Evolutionary conservation across 176 grass and related monocot genomes (phyloP), one percentile per base, ranked within the genome.

Genomic region (Rhynchospora pubera): DNA sequence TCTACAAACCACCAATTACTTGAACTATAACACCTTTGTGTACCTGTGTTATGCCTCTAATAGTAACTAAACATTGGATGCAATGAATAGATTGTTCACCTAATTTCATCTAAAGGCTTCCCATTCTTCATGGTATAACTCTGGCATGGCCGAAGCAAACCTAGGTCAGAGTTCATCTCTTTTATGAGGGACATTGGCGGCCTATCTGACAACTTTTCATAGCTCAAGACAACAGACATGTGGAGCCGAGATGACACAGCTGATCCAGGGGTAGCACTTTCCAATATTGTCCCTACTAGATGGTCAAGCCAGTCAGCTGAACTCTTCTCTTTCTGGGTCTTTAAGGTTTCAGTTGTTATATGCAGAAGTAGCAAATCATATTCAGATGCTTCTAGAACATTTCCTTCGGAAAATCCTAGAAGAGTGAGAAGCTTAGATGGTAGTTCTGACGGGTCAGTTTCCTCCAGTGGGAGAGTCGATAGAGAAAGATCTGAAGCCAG

Each of bases 111-210:
- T 58, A 98, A 88, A 48, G 82, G 65, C 43, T 84, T 89, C 67
- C 96, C 96, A 53, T 85, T 85, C 88, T 91, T 98, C 92, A 98
- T 87, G 30, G 85, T 91, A 80, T 90, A 95, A 90, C 96, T 98
- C 86, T 98, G 96, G 65, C 79, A 78, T 65, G 96, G 96, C 7
- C 85, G 85, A 81, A 93, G 74, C 18, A 94, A 66, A 74, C 66
- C 82, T 83, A 95, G 85, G 82, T 98, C 92, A 30, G 96, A 98
- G 73, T 84, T 86, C 86, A 76, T 84, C 12, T 87, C 75, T 2
- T 56, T 67, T 45, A 78, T 79, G 56, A 90, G 82, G 9, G 84
- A 84, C 4, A 86, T 84, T 15, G 47, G 82, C 57, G 92, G 82
- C 26, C 79, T 85, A 65, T 65, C 86, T 65, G 82, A 77, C 86